Evolutionary conservation across 208 protist genomes (phyloP).

Genomic region (Trypanosoma lewisi): DNA sequence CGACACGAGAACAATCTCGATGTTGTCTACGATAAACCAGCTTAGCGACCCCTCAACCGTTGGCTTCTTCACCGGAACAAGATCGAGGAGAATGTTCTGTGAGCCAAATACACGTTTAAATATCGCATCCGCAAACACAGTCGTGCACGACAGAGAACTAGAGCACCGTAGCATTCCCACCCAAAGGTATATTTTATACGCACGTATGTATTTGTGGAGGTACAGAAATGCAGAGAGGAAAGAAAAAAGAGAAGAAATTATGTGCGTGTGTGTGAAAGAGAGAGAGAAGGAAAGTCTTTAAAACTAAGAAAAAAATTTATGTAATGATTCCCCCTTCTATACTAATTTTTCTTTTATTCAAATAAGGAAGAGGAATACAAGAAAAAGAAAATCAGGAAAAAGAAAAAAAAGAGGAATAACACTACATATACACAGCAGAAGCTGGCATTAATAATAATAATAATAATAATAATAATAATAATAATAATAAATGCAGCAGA

Average conservation of each 20-base stretch:
- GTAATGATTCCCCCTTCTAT: background rate
- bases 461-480: background rate
- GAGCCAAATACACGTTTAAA: slow-evolving; percentile 22
- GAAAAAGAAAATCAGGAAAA: background rate
- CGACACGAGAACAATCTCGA: slow-evolving; percentile 29
- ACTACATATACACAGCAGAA: background rate
- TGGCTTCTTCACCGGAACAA: slow-evolving; percentile 31
- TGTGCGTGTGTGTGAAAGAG: too few relatives aligned
- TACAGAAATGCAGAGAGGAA: background rate
- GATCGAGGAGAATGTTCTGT: slow-evolving; percentile 23
- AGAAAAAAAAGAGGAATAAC: slow-evolving; percentile 1
- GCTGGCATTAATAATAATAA: background rate
- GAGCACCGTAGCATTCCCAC: slow-evolving; percentile 17
- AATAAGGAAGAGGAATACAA: background rate
- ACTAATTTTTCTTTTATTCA: background rate
- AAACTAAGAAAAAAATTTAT: background rate
- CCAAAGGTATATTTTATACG: background rate
- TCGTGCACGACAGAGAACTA: slow-evolving; percentile 9
- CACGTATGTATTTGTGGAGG: background rate
- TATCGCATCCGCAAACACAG: background rate
- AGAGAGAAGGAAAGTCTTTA: background rate
- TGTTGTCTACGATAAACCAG: slow-evolving; percentile 25
- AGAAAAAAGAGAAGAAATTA: background rate
- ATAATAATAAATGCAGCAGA: background rate
- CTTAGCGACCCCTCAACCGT: slow-evolving; percentile 25